Evolutionary conservation across 371 early-diverging fungal species (phyloP).

Genomic region (Mortierella sp.): DNA sequence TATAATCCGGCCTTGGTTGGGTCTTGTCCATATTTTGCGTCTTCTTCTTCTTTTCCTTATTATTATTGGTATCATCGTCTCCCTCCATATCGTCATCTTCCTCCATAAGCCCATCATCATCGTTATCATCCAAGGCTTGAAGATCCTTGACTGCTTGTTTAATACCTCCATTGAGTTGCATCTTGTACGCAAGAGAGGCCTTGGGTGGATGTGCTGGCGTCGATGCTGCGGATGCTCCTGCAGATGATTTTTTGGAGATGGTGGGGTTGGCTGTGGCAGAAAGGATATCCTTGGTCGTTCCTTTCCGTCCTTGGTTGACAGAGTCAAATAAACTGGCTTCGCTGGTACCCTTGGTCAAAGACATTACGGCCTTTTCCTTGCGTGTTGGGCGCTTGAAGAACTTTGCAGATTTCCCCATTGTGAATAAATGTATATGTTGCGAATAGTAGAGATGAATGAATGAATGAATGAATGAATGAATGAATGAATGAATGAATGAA

Average conservation of each 20-base stretch:
- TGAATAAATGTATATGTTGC: not conserved
- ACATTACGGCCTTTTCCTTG: conserved; percentile 66
- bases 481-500: too few species aligned
- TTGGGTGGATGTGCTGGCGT: conserved; percentile 35
- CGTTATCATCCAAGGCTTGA: conserved; percentile 16
- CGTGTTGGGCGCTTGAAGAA: conserved; percentile 71
- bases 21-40: conserved; percentile 40
- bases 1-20: conserved; percentile 47
- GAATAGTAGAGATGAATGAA: not conserved
- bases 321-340: conserved; percentile 47
- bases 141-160: conserved; percentile 53
- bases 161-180: conserved; percentile 48
- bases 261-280: conserved; percentile 50
- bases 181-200: conserved; percentile 49
- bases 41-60: conserved; percentile 23
- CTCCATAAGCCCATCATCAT: conserved; percentile 17
- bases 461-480: not conserved
- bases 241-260: conserved; percentile 34
- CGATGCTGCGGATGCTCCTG: not conserved
- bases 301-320: conserved; percentile 3
- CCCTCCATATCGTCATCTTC: conserved; percentile 48
- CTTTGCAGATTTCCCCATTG: conserved; percentile 75
- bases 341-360: conserved; percentile 45
- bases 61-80: conserved; percentile 3
- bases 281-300: conserved; percentile 36